Percentiles rank a stretch among this genome's conserved stretches.
Evolutionary conservation across 1,139 yeast genomes (phyloP).

Genomic region (Blastobotrys aristatus): DNA sequence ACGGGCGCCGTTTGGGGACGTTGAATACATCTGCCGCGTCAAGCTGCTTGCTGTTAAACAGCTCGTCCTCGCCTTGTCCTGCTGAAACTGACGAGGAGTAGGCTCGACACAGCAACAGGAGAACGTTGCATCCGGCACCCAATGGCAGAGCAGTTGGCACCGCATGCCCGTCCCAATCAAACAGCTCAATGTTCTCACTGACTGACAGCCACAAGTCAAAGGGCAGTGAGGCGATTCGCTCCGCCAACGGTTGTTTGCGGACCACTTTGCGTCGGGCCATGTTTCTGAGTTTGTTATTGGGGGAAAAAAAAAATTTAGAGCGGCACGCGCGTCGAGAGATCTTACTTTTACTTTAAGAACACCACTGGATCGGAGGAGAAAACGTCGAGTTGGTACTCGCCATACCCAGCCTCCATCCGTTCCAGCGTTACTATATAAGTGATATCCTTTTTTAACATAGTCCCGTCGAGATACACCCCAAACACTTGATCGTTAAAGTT

Average conservation of each 20-base stretch:
- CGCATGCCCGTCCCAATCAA: slow-evolving; percentile 63
- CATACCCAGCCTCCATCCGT: slow-evolving; percentile 32
- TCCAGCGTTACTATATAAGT: slow-evolving; percentile 24
- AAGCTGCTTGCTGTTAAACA: neutral
- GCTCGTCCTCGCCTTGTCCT: neutral
- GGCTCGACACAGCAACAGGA: slow-evolving; percentile 26
- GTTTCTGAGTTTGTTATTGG: neutral
- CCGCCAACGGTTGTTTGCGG: slow-evolving; percentile 33
- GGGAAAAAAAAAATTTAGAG: neutral
- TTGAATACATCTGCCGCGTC: slow-evolving; percentile 9
- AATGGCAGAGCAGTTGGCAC: slow-evolving; percentile 44
- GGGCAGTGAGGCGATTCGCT: slow-evolving; percentile 48
- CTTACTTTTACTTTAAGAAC: neutral
- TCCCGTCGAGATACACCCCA: slow-evolving; percentile 42
- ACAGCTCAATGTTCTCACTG: slow-evolving; percentile 49
- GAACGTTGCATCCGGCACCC: slow-evolving; percentile 39
- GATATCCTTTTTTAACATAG: slow-evolving; percentile 14
- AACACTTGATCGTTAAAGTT: slow-evolving; percentile 42
- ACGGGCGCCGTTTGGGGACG: slow-evolving; percentile 14
- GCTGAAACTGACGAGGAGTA: neutral
- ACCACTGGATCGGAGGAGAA: slow-evolving; percentile 9
- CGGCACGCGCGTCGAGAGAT: too few species aligned
- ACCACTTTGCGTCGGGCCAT: slow-evolving; percentile 18
- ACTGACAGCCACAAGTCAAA: slow-evolving; percentile 49
- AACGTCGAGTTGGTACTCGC: slow-evolving; percentile 17